phyloP scores from a whole-genome alignment of 495 filamentous ascomycete genomes.

The Penicillium chermesinum region DNA sequence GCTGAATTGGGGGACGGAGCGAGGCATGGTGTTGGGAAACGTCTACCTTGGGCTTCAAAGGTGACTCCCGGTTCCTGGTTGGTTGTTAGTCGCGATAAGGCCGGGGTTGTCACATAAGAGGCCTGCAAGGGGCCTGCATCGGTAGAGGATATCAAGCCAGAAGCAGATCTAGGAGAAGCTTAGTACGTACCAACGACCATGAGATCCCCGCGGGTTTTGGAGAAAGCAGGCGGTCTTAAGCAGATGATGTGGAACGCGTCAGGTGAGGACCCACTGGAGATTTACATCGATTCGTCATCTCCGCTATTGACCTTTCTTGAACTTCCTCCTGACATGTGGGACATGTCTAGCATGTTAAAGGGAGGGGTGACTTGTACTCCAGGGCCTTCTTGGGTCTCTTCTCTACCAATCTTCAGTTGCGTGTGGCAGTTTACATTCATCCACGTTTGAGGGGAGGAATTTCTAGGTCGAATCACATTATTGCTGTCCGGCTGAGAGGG shows the following conservation, averaged over 20 bases:
- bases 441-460: too few species aligned
- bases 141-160: not conserved
- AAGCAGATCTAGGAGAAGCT: not conserved
- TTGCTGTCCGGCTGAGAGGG: conserved; percentile 1
- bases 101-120: not conserved
- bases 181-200: not conserved
- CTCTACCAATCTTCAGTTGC: too few species aligned
- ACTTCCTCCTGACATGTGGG: too few species aligned
- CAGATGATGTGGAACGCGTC: conserved; percentile 12
- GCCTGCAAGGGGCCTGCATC: not conserved
- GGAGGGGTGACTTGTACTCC: too few species aligned
- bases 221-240: not conserved
- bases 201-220: not conserved
- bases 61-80: not conserved
- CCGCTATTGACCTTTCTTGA: not conserved
- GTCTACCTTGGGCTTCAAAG: conserved; percentile 6
- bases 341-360: too few species aligned
- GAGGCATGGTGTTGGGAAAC: conserved; percentile 25
- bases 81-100: not conserved
- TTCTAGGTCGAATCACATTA: too few species aligned
- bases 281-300: not conserved
- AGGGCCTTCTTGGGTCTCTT: too few species aligned
- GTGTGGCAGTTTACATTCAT: too few species aligned
- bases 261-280: conserved; percentile 8
- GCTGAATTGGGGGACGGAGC: conserved; percentile 20